Conservation (phyloP, 116 monocot genomes). For the Posidonia oceanica region DNA sequence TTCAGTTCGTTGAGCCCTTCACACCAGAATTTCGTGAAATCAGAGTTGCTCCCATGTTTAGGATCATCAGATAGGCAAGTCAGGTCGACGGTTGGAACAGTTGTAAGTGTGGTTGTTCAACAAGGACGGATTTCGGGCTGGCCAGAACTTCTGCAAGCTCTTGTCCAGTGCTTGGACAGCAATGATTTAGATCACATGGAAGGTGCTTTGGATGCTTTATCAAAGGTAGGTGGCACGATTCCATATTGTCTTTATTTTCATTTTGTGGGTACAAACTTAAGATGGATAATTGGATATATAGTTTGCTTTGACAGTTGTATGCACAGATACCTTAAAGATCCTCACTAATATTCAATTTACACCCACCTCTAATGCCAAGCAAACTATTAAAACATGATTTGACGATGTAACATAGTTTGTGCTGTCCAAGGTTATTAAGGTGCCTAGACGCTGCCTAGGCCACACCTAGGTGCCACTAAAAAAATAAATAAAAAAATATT, state of each 20-base stretch:
- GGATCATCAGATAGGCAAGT: slow-evolving; percentile 73
- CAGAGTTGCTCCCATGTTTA: slow-evolving; percentile 67
- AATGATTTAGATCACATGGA: slow-evolving; percentile 96
- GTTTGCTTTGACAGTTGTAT: too few relatives aligned
- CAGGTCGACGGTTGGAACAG: slow-evolving; percentile 90
- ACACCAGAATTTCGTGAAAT: slow-evolving; percentile 75
- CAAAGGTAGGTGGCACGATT: slow-evolving; percentile 39
- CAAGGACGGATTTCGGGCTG: slow-evolving; percentile 48
- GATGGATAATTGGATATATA: background rate
- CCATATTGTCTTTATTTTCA: background rate
- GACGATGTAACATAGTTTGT: too few relatives aligned
- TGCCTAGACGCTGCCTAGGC: too few relatives aligned
- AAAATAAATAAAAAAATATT: too few relatives aligned
- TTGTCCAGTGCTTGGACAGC: slow-evolving; percentile 82
- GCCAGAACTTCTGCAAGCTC: slow-evolving; percentile 91
- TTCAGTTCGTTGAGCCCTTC: slow-evolving; percentile 54
- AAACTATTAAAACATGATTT: too few relatives aligned
- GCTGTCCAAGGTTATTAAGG: too few relatives aligned
- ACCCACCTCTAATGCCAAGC: too few relatives aligned
- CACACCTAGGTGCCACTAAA: too few relatives aligned
- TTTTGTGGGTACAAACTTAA: background rate
- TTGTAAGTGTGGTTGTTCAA: slow-evolving; percentile 83
- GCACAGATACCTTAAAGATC: too few relatives aligned
- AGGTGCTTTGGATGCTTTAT: slow-evolving; percentile 96
- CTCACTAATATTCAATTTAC: too few relatives aligned